These are phyloP conservation scores for Triticum urartu DNA, from an alignment of 176 grass and related monocot species.

Conservation along the genomic window DNA sequence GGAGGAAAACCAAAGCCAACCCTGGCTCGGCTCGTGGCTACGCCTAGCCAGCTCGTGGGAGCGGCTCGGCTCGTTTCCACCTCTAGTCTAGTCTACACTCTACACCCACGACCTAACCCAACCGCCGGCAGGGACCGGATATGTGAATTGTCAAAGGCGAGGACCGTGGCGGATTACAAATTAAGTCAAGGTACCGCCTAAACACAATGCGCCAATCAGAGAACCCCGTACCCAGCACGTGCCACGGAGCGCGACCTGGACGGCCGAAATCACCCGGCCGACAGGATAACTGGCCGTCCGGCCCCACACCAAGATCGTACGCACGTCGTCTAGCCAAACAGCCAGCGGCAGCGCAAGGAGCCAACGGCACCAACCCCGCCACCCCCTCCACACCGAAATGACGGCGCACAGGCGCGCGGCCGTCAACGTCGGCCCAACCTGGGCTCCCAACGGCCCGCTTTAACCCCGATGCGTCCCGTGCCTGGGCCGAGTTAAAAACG, in stretches of 20 bases:
- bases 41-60: too few species aligned
- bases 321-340: not conserved
- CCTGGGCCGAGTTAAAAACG: not conserved
- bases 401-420: not conserved
- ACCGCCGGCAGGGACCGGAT: not conserved
- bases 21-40: too few species aligned
- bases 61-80: not conserved
- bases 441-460: not conserved
- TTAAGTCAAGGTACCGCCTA: not conserved
- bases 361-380: not conserved
- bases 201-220: not conserved
- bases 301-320: not conserved
- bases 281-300: not conserved
- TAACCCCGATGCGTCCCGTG: not conserved
- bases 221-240: not conserved
- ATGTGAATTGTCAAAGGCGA: not conserved
- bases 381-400: not conserved
- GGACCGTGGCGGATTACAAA: not conserved
- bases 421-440: not conserved
- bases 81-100: not conserved
- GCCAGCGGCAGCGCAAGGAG: not conserved
- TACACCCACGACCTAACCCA: too few species aligned
- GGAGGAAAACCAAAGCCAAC: not conserved
- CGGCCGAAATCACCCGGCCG: not conserved
- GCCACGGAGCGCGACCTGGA: not conserved